A percentile compares a stretch with the other conserved stretches of the same genome.
Conservation (phyloP, 2,329 filamentous ascomycete genomes). For the Monilinia laxa region DNA sequence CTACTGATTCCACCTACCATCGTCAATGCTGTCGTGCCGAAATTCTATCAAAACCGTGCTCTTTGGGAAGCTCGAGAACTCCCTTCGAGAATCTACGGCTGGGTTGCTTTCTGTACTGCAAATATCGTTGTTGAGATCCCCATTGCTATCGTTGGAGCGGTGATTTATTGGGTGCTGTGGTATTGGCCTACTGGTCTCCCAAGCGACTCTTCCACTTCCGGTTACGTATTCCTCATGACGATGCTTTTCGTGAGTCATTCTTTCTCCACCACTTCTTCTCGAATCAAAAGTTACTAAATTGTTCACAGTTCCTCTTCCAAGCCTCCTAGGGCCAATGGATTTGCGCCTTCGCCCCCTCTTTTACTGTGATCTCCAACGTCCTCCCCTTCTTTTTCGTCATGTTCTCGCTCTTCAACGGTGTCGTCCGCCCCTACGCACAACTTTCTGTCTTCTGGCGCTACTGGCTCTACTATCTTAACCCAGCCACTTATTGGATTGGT, state of each 20-base stretch:
- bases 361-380: constrained; percentile 72
- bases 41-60: constrained; percentile 71
- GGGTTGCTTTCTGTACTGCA: constrained; percentile 73
- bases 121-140: constrained; percentile 74
- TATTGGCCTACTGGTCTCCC: constrained; percentile 75
- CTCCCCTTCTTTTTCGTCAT: constrained; percentile 46
- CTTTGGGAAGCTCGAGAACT: constrained; percentile 74
- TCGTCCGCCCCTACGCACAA: constrained; percentile 67
- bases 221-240: constrained; percentile 77
- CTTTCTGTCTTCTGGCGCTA: constrained; percentile 39
- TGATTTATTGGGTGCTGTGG: constrained; percentile 73
- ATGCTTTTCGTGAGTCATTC: constrained; percentile 57
- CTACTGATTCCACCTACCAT: constrained; percentile 65
- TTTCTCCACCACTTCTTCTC: background rate
- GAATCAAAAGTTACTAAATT: background rate
- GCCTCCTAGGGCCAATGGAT: constrained; percentile 77
- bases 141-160: constrained; percentile 59
- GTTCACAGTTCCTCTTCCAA: constrained; percentile 20
- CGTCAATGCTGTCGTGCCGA: constrained; percentile 72
- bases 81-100: constrained; percentile 73
- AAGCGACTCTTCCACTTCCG: constrained; percentile 60
- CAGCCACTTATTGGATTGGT: constrained; percentile 66
- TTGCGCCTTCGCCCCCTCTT: constrained; percentile 72
- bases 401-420: constrained; percentile 73
- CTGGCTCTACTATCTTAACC: constrained; percentile 62